Conservation (phyloP, 805 yeast species). For the Cyberlindnera veronae region DNA sequence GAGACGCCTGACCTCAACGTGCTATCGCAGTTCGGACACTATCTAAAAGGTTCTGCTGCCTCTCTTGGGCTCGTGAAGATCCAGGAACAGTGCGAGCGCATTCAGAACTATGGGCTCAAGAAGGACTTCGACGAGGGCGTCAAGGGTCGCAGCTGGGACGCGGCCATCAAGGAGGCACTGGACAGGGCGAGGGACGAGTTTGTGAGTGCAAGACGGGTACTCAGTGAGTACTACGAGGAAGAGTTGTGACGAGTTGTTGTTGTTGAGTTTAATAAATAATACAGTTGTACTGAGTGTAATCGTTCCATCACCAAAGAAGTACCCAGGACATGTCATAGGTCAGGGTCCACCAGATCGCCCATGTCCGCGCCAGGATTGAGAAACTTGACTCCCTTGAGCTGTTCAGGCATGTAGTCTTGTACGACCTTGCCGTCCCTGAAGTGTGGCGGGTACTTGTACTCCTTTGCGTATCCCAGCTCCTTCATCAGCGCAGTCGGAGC, state of each 20-base stretch:
- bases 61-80: slow-evolving; percentile 83
- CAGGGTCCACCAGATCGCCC: slow-evolving; percentile 46
- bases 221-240: slow-evolving; percentile 49
- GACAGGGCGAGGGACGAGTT: slow-evolving; percentile 49
- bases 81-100: slow-evolving; percentile 85
- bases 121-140: slow-evolving; percentile 31
- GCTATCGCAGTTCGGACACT: slow-evolving; percentile 81
- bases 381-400: slow-evolving; percentile 45
- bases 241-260: slow-evolving; percentile 16
- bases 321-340: slow-evolving; percentile 28
- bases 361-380: slow-evolving; percentile 50
- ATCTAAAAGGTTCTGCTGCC: slow-evolving; percentile 92
- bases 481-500: slow-evolving; percentile 93
- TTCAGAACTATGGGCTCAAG: slow-evolving; percentile 77
- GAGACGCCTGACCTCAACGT: slow-evolving; percentile 42
- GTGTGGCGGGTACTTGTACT: slow-evolving; percentile 87
- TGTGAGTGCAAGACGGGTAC: slow-evolving; percentile 44
- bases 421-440: slow-evolving; percentile 65
- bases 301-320: no score
- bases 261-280: slow-evolving; percentile 1
- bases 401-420: slow-evolving; percentile 76
- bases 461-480: slow-evolving; percentile 79
- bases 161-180: slow-evolving; percentile 50
- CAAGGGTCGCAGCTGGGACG: slow-evolving; percentile 26
- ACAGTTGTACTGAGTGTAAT: no score